phyloP scores from a whole-genome alignment of 306 rosid species.

The Inga leiocalycina region DNA sequence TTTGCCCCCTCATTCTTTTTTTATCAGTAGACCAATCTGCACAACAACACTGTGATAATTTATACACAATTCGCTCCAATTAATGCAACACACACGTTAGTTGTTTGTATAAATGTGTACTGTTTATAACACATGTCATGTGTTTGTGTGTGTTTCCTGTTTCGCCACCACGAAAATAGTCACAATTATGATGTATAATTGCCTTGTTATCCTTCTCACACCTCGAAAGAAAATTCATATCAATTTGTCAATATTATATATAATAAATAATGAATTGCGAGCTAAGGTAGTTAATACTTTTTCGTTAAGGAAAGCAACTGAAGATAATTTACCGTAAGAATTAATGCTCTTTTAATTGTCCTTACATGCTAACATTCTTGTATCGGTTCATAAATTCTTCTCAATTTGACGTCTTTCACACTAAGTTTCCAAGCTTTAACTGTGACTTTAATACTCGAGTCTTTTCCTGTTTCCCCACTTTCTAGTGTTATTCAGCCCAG shows the following conservation, averaged over 20 bases:
- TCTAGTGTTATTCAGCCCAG: too few relatives aligned
- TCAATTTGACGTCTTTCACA: neutral
- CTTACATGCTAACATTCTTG: neutral
- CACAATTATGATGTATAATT: neutral
- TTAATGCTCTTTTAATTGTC: neutral
- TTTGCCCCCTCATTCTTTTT: too few relatives aligned
- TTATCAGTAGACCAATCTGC: neutral
- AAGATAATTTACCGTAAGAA: neutral
- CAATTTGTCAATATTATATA: neutral
- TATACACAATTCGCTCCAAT: neutral
- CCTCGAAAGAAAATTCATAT: neutral
- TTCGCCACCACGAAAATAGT: neutral
- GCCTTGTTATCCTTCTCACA: neutral
- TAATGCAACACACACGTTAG: neutral
- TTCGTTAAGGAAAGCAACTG: neutral
- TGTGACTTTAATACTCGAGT: too few relatives aligned
- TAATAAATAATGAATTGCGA: neutral
- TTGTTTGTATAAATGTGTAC: neutral
- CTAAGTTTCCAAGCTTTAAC: too few relatives aligned
- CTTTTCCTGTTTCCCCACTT: too few relatives aligned
- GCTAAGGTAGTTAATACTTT: neutral
- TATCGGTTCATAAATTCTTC: neutral
- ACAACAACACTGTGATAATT: neutral
- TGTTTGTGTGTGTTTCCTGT: neutral
- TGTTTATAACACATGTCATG: too few relatives aligned